Evolutionary conservation across 2,329 filamentous ascomycete genomes (phyloP), one percentile per base, ranked within the genome.

Genomic region (Aspergillus tanneri): DNA sequence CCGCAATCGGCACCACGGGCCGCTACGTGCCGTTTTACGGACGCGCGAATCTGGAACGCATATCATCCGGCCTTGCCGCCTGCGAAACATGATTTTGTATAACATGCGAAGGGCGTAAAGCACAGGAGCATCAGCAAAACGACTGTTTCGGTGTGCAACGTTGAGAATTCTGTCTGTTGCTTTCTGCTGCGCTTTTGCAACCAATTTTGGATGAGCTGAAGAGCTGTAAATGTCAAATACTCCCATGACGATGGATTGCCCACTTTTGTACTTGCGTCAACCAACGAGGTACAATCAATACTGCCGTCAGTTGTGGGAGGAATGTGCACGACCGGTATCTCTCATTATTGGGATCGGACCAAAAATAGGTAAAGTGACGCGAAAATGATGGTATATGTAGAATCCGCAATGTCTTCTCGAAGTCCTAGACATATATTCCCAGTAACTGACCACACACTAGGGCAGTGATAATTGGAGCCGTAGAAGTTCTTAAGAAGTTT

Each of bases 361-460:
- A 61, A 27, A 62, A 57, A 4, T 21, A 12, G 2, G 18, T 18
- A 34, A 57, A 60, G 23, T 53, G 47, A 9, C 49, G 49, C 12
- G 45, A 16, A 21, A 62, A 59, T 2, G 50, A 52, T 2, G 58
- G 55, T n/a, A 55, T 32, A 43, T 61, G 57, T n/a, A 61, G 19
- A 41, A 61, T 50, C 19, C 58, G 47, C 7, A 53, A 42, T 4
- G 38, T 51, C 24, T 51, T 55, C 41, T 61, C 57, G 21, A 60
- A 55, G 25, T 54, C 58, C 10, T 36, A 47, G 12, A 41, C 53
- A 19, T 62, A 62, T 1, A 52, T 16, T 4, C 40, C 21, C 10
- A 62, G 9, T 2, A 62, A 35, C 10, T 37, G 49, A 30, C 57
- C 59, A 36, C 57, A 61, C 2, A 57, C 39, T 11, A 16, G 4